Conservation (phyloP, 73 alveolate species). For the Uronychia setigera region DNA sequence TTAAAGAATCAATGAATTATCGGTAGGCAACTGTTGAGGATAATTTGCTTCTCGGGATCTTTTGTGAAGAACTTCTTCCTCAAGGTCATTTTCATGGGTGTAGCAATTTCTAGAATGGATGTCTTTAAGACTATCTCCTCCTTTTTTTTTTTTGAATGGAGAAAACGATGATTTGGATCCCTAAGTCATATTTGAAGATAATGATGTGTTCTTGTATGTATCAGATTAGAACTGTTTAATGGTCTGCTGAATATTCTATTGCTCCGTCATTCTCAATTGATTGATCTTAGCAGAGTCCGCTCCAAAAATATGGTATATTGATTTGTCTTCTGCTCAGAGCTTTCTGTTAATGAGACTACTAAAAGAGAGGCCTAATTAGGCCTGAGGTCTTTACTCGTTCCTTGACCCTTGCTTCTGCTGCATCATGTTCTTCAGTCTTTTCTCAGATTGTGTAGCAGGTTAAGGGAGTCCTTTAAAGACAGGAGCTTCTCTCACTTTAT, state of each 20-base stretch:
- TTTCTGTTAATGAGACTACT: neutral
- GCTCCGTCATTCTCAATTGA: neutral
- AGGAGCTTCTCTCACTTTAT: neutral
- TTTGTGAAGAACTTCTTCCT: too few species aligned
- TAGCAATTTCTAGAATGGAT: too few species aligned
- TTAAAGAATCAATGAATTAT: too few species aligned
- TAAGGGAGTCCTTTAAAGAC: neutral
- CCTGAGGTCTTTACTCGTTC: too few species aligned
- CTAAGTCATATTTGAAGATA: too few species aligned
- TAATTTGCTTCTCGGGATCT: too few species aligned
- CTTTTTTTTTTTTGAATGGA: too few species aligned
- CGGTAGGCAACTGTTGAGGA: too few species aligned
- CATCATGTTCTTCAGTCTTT: neutral
- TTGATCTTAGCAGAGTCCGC: neutral
- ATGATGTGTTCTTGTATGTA: too few species aligned
- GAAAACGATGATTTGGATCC: too few species aligned
- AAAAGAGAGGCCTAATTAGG: neutral
- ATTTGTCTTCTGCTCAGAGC: neutral
- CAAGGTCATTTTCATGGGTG: too few species aligned
- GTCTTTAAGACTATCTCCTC: too few species aligned
- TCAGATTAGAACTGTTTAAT: neutral
- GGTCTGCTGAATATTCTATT: neutral
- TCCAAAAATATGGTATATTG: neutral
- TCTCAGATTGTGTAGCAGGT: neutral
- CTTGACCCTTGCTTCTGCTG: neutral